Percentiles rank a stretch among this genome's conserved stretches.
Evolutionary conservation across 2,329 filamentous ascomycete species (phyloP).

Genomic region (Sclerotinia sclerotiorum): DNA sequence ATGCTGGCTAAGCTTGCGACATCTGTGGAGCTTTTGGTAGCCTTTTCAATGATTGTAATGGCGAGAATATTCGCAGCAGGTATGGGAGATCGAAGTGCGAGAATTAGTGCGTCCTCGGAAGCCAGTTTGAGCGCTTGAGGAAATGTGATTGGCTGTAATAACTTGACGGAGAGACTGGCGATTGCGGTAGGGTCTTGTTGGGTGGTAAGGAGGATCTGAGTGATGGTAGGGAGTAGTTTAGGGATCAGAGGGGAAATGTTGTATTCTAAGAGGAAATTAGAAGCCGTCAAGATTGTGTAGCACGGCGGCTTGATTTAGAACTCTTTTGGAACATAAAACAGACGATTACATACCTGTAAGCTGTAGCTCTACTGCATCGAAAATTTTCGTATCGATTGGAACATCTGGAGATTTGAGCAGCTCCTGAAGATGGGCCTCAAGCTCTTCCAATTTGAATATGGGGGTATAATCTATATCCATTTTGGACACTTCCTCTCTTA

Average conservation of each 20-base stretch:
- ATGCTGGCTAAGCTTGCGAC: slow-evolving; percentile 52
- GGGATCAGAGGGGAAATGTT: slow-evolving; percentile 55
- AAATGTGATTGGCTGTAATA: slow-evolving; percentile 55
- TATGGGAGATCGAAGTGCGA: slow-evolving; percentile 54
- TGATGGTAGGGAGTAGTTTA: slow-evolving; percentile 54
- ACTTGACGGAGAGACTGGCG: slow-evolving; percentile 55
- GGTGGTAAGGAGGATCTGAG: slow-evolving; percentile 52
- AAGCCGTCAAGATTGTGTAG: background rate
- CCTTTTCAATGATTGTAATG: slow-evolving; percentile 57
- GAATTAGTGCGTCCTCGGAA: slow-evolving; percentile 51
- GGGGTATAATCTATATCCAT: slow-evolving; percentile 20
- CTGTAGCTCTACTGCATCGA: slow-evolving; percentile 60
- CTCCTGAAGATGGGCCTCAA: slow-evolving; percentile 54
- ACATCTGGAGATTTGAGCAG: slow-evolving; percentile 48
- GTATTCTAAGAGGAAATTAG: slow-evolving; percentile 44
- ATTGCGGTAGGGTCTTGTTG: slow-evolving; percentile 52
- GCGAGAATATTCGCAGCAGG: slow-evolving; percentile 59
- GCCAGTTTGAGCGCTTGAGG: slow-evolving; percentile 52
- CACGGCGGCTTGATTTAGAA: background rate
- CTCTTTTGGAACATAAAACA: background rate
- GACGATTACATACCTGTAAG: slow-evolving; percentile 49
- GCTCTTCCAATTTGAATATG: slow-evolving; percentile 48
- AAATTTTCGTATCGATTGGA: slow-evolving; percentile 50
- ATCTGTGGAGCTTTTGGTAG: slow-evolving; percentile 49
- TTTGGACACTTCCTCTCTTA: background rate